Base-by-base conservation (phyloP, 164 flowering plant species). In the Chimonanthus salicifolius region DNA sequence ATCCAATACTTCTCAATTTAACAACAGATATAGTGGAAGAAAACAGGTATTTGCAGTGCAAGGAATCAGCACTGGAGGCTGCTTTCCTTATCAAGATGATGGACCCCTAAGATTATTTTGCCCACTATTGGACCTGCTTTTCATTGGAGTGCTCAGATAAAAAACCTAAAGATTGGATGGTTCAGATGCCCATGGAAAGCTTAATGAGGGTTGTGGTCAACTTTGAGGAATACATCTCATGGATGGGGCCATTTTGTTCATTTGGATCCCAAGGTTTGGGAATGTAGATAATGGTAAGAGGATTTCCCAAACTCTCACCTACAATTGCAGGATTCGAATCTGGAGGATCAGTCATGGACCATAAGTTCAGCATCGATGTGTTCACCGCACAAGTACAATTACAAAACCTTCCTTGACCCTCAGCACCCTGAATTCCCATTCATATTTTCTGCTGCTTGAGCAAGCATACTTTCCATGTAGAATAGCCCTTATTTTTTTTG, bases 1-100 rank as follows among this genome's bases (percentile, higher is more conserved):
- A 85, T 6, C 99, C 98, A 2, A 71, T 91, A 68, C 75, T 95
- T 45, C 94, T 92, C 3, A 92, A 89, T 83, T 79, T 92, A 74
- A 86, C 90, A 16, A 81, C 82, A 16, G 94, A 93, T 74, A 82
- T 89, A 49, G 96, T 88, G 68, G 97, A 93, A 76, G 97, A 95
- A 63, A 95, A 92, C 80, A 80, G 89, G 80, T 93, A 92, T 71
- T 49, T 89, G 82, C 94, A 87, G 65, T 87, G 87, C 85, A 92
- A 92, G 82, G 95, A 93, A 71, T 74, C 89, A 21, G 97, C 97
- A 45, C 54, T 92, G 20, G 97, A 92, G 84, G 79, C 84, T 49
- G 96, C 97, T 71, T 96, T 96, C 81, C 98, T 96, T 33, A 68
- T 94, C 58, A 92, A 89, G 81, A 76, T 82, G 81, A 82, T 90